Percentiles rank a stretch among this genome's conserved stretches.
phyloP scores from a whole-genome alignment of 352 stramenopile genomes.

The Phytopythium mirpurense region DNA sequence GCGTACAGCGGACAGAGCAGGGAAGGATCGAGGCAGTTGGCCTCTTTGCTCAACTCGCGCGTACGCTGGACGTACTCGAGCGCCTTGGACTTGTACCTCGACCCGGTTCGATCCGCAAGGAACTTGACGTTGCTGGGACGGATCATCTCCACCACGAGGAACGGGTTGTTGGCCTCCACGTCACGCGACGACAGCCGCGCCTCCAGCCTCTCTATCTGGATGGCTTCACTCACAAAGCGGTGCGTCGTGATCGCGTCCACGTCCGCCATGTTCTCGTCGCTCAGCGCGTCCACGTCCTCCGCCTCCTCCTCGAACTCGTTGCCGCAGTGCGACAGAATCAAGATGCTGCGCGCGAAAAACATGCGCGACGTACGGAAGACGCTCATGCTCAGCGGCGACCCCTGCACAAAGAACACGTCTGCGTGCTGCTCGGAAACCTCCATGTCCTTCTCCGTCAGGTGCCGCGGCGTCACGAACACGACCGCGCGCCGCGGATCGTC shows the following conservation, averaged over 20 bases:
- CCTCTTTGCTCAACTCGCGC: slow-evolving; percentile 46
- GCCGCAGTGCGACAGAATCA: slow-evolving; percentile 67
- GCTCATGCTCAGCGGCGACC: slow-evolving; percentile 57
- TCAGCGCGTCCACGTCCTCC: slow-evolving; percentile 23
- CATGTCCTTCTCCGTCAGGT: slow-evolving; percentile 45
- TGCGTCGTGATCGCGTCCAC: slow-evolving; percentile 75
- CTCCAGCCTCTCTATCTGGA: slow-evolving; percentile 31
- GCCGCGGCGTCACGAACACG: slow-evolving; percentile 52
- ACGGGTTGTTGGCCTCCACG: slow-evolving; percentile 23
- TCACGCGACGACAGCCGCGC: slow-evolving; percentile 11
- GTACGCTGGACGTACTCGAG: slow-evolving; percentile 26
- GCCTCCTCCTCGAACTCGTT: slow-evolving; percentile 29
- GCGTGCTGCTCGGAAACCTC: slow-evolving; percentile 34
- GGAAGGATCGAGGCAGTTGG: slow-evolving; percentile 45
- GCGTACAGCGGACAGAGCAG: slow-evolving; percentile 57
- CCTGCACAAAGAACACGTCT: slow-evolving; percentile 62
- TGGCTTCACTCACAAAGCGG: slow-evolving; percentile 68
- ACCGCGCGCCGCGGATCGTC: slow-evolving; percentile 28
- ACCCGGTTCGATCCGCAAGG: slow-evolving; percentile 43
- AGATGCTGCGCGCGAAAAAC: slow-evolving; percentile 50
- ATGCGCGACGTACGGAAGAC: slow-evolving; percentile 54
- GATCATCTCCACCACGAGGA: slow-evolving; percentile 69
- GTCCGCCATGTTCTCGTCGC: slow-evolving; percentile 73
- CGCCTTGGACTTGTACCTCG: slow-evolving; percentile 34
- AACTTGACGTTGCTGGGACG: slow-evolving; percentile 71